These are phyloP conservation scores for Ceraceosorus guamensis DNA, from an alignment of 1,284 basidiomycete species.

Conservation along the genomic window DNA sequence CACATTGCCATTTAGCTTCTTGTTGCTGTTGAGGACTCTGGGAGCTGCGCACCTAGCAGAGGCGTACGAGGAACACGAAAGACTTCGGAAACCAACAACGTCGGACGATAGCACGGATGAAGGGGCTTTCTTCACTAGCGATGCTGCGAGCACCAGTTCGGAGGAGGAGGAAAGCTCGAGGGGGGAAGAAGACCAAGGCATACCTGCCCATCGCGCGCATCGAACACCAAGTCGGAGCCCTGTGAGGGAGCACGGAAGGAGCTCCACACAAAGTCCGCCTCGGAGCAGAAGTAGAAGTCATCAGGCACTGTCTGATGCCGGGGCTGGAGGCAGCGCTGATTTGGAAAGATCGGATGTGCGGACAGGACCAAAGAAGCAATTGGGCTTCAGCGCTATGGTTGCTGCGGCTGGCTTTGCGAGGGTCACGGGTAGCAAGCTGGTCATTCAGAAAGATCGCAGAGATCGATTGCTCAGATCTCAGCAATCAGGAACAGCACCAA, in stretches of 20 bases:
- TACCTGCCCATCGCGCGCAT: no score
- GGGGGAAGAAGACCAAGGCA: no score
- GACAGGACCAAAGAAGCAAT: constrained; percentile 18
- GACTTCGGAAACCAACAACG: constrained; percentile 8
- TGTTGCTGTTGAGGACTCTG: constrained; percentile 32
- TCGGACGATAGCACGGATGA: constrained; percentile 18
- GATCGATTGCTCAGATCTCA: not conserved
- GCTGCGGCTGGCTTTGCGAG: constrained; percentile 41
- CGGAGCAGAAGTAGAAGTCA: not conserved
- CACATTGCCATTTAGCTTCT: constrained; percentile 42
- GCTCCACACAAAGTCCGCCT: not conserved
- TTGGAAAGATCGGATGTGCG: constrained; percentile 3
- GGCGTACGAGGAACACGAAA: constrained; percentile 29
- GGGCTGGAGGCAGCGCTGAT: constrained; percentile 3
- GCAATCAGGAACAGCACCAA: not conserved
- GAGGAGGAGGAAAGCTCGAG: not conserved
- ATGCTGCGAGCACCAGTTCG: not conserved
- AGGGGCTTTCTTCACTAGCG: not conserved
- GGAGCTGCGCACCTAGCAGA: constrained; percentile 34
- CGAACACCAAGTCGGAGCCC: not conserved
- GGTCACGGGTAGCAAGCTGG: constrained; percentile 28
- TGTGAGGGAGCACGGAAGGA: not conserved
- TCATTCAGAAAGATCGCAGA: constrained; percentile 13
- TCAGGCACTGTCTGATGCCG: not conserved
- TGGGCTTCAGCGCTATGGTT: constrained; percentile 36